Evolutionary conservation across 768 basidiomycete species (phyloP).

Genomic region (Galerina marginata): DNA sequence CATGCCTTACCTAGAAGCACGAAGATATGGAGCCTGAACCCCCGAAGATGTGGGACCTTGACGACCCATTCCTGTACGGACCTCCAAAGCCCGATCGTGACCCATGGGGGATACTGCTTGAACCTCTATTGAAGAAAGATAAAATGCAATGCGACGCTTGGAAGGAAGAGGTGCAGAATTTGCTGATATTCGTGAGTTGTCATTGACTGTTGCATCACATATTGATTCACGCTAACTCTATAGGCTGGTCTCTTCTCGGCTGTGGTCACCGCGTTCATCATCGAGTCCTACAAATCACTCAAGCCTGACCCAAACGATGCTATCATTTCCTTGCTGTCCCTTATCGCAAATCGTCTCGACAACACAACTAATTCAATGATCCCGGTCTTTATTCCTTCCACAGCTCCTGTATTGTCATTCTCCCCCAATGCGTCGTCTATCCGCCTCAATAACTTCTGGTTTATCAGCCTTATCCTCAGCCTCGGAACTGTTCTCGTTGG

Average conservation of each 20-base stretch:
- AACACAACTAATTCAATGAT: neutral
- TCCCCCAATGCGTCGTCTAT: slow-evolving; percentile 15
- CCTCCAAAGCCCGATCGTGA: slow-evolving; percentile 2
- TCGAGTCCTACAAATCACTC: slow-evolving; percentile 22
- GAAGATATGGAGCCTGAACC: neutral
- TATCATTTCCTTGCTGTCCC: slow-evolving; percentile 12
- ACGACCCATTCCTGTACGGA: neutral
- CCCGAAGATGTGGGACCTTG: neutral
- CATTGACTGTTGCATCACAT: neutral
- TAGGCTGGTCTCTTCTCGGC: slow-evolving; percentile 31
- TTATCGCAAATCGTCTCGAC: slow-evolving; percentile 14
- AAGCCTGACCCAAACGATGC: slow-evolving; percentile 12
- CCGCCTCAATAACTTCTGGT: slow-evolving; percentile 25
- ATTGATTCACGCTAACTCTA: neutral
- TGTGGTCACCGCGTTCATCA: slow-evolving; percentile 19
- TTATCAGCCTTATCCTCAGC: slow-evolving; percentile 26
- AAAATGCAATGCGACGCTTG: slow-evolving; percentile 20
- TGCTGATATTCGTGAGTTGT: slow-evolving; percentile 26
- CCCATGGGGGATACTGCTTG: slow-evolving; percentile 8
- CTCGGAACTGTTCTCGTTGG: slow-evolving; percentile 26
- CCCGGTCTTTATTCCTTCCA: neutral
- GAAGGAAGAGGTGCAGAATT: slow-evolving; percentile 24
- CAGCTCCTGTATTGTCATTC: slow-evolving; percentile 1
- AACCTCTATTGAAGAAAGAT: slow-evolving; percentile 16
- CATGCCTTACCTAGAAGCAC: no score